Evolutionary conservation across 2,329 filamentous ascomycete genomes (phyloP).

Genomic region (Colletotrichum scovillei): DNA sequence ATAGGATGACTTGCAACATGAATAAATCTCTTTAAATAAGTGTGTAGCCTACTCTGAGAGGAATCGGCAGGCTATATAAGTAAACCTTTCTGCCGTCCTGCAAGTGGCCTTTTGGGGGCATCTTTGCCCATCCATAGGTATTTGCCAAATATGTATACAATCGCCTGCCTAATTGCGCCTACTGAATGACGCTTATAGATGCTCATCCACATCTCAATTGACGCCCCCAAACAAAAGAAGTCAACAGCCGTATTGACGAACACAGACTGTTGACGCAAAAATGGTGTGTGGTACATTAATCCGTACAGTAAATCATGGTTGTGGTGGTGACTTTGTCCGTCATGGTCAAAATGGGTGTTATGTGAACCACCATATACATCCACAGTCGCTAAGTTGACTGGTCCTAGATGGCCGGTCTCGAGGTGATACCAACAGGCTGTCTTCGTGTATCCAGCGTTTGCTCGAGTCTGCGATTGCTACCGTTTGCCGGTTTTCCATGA

Average conservation of each 20-base stretch:
- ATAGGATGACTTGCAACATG: slow-evolving; percentile 5
- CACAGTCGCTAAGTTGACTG: slow-evolving; percentile 60
- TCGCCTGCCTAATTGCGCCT: slow-evolving; percentile 17
- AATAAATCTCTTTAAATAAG: neutral
- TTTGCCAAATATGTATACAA: slow-evolving; percentile 25
- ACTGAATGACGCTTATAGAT: slow-evolving; percentile 8
- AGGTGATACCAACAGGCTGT: slow-evolving; percentile 20
- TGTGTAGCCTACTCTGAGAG: neutral
- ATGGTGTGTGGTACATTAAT: slow-evolving; percentile 11
- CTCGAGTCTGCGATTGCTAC: slow-evolving; percentile 25
- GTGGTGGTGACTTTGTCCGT: neutral
- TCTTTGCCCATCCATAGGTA: slow-evolving; percentile 8
- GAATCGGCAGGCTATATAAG: neutral
- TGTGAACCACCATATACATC: slow-evolving; percentile 64
- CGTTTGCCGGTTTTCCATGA: slow-evolving; percentile 51
- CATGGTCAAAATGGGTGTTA: slow-evolving; percentile 37
- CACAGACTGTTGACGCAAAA: neutral
- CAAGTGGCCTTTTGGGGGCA: neutral
- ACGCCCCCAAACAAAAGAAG: slow-evolving; percentile 4
- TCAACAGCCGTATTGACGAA: neutral
- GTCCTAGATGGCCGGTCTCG: slow-evolving; percentile 25
- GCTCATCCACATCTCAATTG: slow-evolving; percentile 6
- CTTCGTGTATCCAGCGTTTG: slow-evolving; percentile 30
- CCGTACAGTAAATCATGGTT: neutral
- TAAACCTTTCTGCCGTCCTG: neutral